Evolutionary conservation across 371 early-diverging fungal genomes (phyloP).

Genomic region (Zopfochytrium polystomum): DNA sequence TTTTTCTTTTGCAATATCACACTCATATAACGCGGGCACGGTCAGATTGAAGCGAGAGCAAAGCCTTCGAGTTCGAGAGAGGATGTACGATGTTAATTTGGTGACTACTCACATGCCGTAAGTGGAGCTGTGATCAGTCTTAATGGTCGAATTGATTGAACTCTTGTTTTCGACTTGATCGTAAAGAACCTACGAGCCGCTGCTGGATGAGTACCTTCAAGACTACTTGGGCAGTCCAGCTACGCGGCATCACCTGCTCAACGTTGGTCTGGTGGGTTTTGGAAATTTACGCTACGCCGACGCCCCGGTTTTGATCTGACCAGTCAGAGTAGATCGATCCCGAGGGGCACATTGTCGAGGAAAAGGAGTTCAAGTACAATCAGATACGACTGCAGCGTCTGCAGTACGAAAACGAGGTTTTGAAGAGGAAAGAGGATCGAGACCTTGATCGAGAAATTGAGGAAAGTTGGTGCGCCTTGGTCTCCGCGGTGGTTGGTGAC

Average conservation of each 20-base stretch:
- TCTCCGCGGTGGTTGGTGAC: not conserved
- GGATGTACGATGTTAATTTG: constrained; percentile 20
- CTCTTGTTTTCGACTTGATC: too few relatives aligned
- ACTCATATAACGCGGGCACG: too few relatives aligned
- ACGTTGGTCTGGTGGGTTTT: constrained; percentile 49
- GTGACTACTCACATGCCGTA: constrained; percentile 18
- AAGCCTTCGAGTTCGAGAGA: constrained; percentile 12
- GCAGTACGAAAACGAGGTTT: constrained; percentile 31
- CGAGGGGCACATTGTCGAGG: constrained; percentile 41
- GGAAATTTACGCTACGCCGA: too few relatives aligned
- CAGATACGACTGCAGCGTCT: constrained; percentile 41
- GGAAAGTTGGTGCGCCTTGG: constrained; percentile 17
- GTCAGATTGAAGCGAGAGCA: too few relatives aligned
- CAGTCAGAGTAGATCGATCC: constrained; percentile 35
- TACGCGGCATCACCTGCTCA: constrained; percentile 36
- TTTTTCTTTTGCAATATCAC: too few relatives aligned
- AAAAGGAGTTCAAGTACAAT: constrained; percentile 39
- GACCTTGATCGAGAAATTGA: constrained; percentile 47
- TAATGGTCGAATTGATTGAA: too few relatives aligned
- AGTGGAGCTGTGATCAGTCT: too few relatives aligned
- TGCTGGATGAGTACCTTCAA: constrained; percentile 44
- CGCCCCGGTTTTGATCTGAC: too few relatives aligned
- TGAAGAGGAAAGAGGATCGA: constrained; percentile 32
- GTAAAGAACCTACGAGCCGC: constrained; percentile 55
- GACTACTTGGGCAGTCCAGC: constrained; percentile 48